These are phyloP conservation scores for Gossypium schwendimanii DNA, from an alignment of 441 rosid species.

Conservation along the genomic window DNA sequence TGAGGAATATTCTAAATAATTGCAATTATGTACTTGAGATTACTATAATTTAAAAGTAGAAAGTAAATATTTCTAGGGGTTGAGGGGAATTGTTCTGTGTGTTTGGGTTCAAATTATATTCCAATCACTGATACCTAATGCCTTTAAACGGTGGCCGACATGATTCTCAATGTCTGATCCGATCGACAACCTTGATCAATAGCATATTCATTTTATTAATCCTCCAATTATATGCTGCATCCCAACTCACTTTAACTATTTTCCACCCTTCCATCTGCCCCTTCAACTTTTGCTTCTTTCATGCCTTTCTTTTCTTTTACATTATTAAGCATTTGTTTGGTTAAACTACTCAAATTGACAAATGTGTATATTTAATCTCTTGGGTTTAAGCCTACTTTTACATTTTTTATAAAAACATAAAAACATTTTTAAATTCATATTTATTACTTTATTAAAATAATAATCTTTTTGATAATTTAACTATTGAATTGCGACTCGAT, in stretches of 20 bases:
- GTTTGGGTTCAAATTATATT: background rate
- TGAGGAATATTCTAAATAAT: background rate
- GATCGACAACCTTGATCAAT: background rate
- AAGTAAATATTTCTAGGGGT: background rate
- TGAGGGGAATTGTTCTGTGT: background rate
- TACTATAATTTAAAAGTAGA: background rate
- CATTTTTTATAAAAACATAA: too few species aligned
- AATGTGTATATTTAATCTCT: too few species aligned
- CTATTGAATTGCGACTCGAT: too few species aligned
- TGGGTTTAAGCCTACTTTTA: too few species aligned
- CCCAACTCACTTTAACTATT: background rate
- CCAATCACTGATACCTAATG: background rate
- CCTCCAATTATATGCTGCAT: background rate
- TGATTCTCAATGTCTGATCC: conserved; percentile 16
- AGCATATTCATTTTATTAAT: conserved; percentile 6
- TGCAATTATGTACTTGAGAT: conserved; percentile 1
- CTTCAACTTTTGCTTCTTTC: too few species aligned
- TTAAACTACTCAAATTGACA: too few species aligned
- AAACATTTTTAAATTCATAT: too few species aligned
- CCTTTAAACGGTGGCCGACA: conserved; percentile 25
- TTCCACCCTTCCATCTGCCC: background rate
- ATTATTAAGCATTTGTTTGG: too few species aligned
- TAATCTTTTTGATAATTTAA: too few species aligned
- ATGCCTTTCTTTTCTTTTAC: background rate
- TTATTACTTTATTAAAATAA: too few species aligned